phyloP scores from a whole-genome alignment of 345 rosid genomes.

The Eucalyptus cloeziana region DNA sequence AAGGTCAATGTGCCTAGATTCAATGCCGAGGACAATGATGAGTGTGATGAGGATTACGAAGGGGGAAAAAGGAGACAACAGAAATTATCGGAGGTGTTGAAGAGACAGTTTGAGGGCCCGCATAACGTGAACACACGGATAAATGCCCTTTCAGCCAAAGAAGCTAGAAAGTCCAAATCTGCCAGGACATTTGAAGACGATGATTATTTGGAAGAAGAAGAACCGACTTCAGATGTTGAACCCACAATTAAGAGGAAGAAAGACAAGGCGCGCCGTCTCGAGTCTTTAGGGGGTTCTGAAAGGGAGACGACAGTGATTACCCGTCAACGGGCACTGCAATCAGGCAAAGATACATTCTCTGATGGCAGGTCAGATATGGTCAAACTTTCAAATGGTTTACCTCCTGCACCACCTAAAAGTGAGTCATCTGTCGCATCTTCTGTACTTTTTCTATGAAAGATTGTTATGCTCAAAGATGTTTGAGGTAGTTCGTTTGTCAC shows the following conservation, averaged over 20 bases:
- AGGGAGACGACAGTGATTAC: conserved; percentile 64
- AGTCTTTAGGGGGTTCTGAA: conserved; percentile 30
- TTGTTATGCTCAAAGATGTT: background rate
- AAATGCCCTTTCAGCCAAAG: background rate
- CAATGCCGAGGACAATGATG: conserved; percentile 21
- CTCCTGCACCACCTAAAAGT: conserved; percentile 92
- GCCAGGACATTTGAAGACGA: background rate
- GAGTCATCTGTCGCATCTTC: background rate
- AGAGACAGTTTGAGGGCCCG: background rate
- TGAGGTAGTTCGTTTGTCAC: background rate
- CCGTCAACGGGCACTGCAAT: conserved; percentile 87
- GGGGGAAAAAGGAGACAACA: background rate
- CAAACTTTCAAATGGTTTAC: conserved; percentile 88
- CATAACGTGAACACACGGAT: background rate
- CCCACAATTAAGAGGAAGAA: conserved; percentile 14
- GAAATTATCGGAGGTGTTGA: background rate
- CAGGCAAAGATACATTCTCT: conserved; percentile 42
- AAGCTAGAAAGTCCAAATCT: background rate
- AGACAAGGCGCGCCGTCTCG: conserved; percentile 42
- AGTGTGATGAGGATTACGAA: conserved; percentile 18
- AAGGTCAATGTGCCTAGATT: conserved; percentile 43
- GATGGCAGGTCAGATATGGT: conserved; percentile 25
- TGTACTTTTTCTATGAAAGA: background rate
- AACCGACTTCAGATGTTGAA: background rate
- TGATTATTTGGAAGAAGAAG: background rate